Evolutionary conservation across 1,284 basidiomycete species (phyloP), one percentile per base, ranked within the genome.

Genomic region (Ganoderma boninense): DNA sequence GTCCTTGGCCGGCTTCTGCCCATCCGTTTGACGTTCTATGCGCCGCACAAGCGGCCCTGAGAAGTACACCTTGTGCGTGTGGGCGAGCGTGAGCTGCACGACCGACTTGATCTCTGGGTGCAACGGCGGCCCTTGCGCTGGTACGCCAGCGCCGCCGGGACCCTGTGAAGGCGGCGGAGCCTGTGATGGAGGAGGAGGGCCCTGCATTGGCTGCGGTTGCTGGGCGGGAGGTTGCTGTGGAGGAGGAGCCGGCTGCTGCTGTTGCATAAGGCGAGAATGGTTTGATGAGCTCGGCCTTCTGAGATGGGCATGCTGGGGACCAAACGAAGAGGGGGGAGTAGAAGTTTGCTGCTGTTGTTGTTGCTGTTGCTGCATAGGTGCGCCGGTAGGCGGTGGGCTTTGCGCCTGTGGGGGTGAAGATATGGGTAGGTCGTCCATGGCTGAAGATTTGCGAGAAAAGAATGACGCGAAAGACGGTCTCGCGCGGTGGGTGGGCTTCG

Each of bases 71-170:
- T 94, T 93, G 83, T 90, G 91, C 0, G 90, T 87, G 77, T 94
- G 92, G 10, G 90, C 89, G 44, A 88, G 82, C 26, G 88, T 90
- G 60, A 94, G 84, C 67, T 88, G 86, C 38, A 94, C 88, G 65
- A 93, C 87, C 1, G 92, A 94, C 64, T 90, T 88, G 69, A 95
- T 94, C 82, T 95, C 93, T 42, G 92, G 90, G 79, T 95, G 94
- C 38, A 95, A 82, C 26, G 86, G 84, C 0, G 83, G 75, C 18
- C 67, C 61, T 35, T 65, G 68, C 1, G 70, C 79, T 43, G 57
- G 68, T 18, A 65, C 57, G 16, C 42, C 60, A 10, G 35, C 20
- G 8, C 40, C 49, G 14, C 10, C 52, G 1, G 68, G 61, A 32
- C 67, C 64, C 38, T 72, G 65, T n/a, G 32, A 43, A 35, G 67